These are phyloP conservation scores for Lenwebbia sp. DNA, from an alignment of 345 rosid genomes.

Conservation along the genomic window DNA sequence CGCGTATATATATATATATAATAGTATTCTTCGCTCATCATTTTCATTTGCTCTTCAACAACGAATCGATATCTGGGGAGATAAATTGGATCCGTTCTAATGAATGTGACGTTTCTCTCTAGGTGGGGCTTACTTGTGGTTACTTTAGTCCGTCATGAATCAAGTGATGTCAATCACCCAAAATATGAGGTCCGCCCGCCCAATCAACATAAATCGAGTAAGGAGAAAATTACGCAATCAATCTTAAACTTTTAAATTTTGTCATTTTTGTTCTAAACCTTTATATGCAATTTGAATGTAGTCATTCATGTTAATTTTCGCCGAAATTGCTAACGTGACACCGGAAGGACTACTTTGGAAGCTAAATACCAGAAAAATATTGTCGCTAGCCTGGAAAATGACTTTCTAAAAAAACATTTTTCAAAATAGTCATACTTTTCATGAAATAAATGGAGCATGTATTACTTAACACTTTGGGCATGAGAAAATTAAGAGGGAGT, in stretches of 20 bases:
- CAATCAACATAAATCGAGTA: neutral
- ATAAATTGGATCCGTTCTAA: neutral
- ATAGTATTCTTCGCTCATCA: neutral
- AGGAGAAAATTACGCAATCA: neutral
- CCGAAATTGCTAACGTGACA: no score
- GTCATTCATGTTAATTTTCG: fast-evolving
- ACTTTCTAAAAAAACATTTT: no score
- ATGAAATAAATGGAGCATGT: neutral
- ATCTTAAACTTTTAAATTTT: neutral
- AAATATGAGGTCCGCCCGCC: neutral
- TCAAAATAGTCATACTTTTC: no score
- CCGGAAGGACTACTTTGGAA: no score
- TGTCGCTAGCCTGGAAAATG: no score
- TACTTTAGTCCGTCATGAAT: neutral
- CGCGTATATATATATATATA: no score
- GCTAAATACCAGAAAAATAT: no score
- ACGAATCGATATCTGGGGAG: neutral
- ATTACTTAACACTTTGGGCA: neutral
- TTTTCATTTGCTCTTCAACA: neutral
- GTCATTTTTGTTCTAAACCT: neutral
- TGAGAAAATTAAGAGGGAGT: neutral
- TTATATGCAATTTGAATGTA: neutral
- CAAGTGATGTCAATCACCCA: neutral
- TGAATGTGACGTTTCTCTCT: neutral
- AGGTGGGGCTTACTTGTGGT: neutral